Conservation (phyloP, 768 basidiomycete genomes). For the Xerocomellus dryophilus region DNA sequence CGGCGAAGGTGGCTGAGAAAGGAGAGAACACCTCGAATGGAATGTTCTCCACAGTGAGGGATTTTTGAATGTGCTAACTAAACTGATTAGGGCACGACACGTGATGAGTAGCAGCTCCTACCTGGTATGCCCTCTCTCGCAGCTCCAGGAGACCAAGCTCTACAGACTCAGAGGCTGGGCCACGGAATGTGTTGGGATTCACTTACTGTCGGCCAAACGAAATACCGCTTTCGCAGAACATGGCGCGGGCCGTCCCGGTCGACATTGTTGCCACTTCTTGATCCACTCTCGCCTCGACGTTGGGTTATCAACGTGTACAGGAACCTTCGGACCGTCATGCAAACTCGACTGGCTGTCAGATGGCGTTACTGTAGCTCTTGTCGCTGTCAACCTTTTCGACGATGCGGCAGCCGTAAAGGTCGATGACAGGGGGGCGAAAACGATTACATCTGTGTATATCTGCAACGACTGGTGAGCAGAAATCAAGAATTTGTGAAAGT, state of each 20-base stretch:
- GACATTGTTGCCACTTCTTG: conserved; percentile 56
- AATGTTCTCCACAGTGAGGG: conserved; percentile 75
- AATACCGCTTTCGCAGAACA: conserved; percentile 86
- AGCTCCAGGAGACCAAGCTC: conserved; percentile 71
- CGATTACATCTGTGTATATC: conserved; percentile 83
- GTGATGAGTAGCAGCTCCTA: conserved; percentile 2
- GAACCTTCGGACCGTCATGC: conserved; percentile 20
- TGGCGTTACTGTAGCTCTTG: conserved; percentile 20
- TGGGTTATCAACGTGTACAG: conserved; percentile 23
- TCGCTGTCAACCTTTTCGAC: conserved; percentile 9
- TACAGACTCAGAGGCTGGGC: conserved; percentile 25
- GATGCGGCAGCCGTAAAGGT: conserved; percentile 42
- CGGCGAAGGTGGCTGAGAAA: conserved; percentile 78
- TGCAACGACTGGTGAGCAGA: conserved; percentile 27
- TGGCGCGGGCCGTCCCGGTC: conserved; percentile 62
- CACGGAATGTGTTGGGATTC: background rate
- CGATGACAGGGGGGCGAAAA: conserved; percentile 82
- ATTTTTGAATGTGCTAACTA: conserved; percentile 67
- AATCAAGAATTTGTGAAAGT: background rate
- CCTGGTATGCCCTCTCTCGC: conserved; percentile 67
- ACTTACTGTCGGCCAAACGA: conserved; percentile 76
- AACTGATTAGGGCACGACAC: conserved; percentile 1
- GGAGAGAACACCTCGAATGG: conserved; percentile 84
- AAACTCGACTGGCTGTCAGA: conserved; percentile 37
- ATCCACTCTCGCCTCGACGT: conserved; percentile 67